Base-by-base conservation (phyloP, 805 yeast genomes). In the Cyberlindnera amylophila region DNA sequence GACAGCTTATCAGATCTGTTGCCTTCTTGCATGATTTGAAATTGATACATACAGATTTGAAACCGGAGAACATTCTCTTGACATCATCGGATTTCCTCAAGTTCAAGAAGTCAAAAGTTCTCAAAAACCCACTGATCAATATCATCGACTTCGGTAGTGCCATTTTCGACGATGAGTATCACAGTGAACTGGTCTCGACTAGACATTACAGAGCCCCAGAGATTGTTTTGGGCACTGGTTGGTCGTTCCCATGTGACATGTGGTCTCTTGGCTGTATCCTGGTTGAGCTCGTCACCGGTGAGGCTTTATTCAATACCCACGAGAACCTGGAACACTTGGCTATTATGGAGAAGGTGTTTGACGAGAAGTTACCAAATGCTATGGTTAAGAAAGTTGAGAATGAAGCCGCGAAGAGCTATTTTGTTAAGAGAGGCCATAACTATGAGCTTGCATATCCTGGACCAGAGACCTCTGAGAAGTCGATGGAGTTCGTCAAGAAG, bases 121-220 rank as follows among this genome's bases (percentile, higher is more conserved):
- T 93, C 49, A 74, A 72, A 36, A 81, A 86, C 59, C 95, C 98
- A 2, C 74, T 79, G 47, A 86, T 93, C 41, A 89, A 87, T 60
- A 77, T 91, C 21, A 93, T 93, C 47, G 99, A 93, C 66, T 93
- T 93, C 64, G 99, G 99, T n/a, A 81, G 93, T 31, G 96, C 99
- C 0, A 81, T 95, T 4, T 93, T 93, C 57, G 77, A 86, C 53
- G 95, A 90, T 63, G 98, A 93, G 65, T 89, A 86, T 60, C 99
- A 93, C 69, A 81, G 95, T 4, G 79, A 85, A 16, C 81, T 93
- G 13, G 96, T 93, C 10, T 86, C 96, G 7, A 93, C 99, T 2
- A 73, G 99, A 38, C 99, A 93, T 63, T 93, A 93, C 63, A 70
- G 99, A 41, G 99, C 99, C 0, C 99, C 99, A 0, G 99, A 93